Evolutionary conservation across 345 rosid species (phyloP), one percentile per base, ranked within the genome.

Genomic region (Sonneratia caseolaris): DNA sequence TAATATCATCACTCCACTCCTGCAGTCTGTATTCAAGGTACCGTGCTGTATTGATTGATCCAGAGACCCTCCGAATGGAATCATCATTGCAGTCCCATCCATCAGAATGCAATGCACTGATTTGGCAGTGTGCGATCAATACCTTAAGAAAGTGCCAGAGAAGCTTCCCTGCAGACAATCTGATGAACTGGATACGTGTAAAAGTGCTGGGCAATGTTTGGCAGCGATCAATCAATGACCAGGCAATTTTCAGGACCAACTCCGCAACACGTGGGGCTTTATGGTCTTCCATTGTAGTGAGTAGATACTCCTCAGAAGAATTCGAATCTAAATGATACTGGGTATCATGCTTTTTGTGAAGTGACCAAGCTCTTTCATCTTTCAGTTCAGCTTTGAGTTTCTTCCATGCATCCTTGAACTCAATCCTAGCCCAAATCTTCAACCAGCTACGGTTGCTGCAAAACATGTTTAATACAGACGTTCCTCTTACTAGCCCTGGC

Each of bases 361-460:
- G 64, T 35, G 67, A 43, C 95, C 95, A 89, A 56, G 88, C 86
- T 75, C 79, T 82, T 68, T 83, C 88, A 55, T 82, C 82, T 78
- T 79, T 80, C 47, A 87, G 75, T 38, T 84, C 87, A 64, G 76
- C 76, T 81, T 89, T 89, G 21, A 83, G 80, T 74, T 86, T 87
- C 81, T 80, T 86, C 84, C 89, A 85, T 12, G 88, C 86, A 78
- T 84, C 87, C 80, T 86, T 89, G 67, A 91, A 81, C 85, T 87
- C 95, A 45, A 89, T 79, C 85, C 85, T 89, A 1, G 91, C 90
- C 97, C 97, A 91, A 37, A 81, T 81, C 83, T 83, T 91, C 75
- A 86, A 87, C 91, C 91, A 91, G 57, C 86, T 86, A 7, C 86
- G 85, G 73, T 71, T 83, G 49, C 83, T 86, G 67, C 86, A 81